These are phyloP conservation scores for Phoenix dactylifera DNA, from an alignment of 176 grass and related monocot species.

Conservation along the genomic window DNA sequence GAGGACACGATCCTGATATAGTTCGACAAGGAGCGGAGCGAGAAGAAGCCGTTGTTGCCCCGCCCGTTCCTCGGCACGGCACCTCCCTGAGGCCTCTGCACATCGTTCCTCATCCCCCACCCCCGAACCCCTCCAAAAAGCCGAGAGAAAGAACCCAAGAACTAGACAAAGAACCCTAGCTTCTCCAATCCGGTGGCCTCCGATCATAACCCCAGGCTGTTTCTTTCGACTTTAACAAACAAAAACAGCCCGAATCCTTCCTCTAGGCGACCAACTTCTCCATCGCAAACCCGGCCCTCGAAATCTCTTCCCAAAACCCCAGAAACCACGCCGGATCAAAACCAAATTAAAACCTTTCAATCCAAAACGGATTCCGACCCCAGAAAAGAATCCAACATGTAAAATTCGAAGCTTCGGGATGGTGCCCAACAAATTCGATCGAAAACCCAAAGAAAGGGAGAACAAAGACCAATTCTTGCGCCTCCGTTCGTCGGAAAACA, in stretches of 20 bases:
- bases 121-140: background rate
- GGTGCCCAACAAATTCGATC: background rate
- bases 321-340: background rate
- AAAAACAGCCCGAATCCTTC: conserved; percentile 20
- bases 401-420: background rate
- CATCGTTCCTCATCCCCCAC: conserved; percentile 60
- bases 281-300: background rate
- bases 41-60: conserved; percentile 43
- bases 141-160: background rate
- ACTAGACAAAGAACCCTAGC: background rate
- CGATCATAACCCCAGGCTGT: conserved; percentile 11
- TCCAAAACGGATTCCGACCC: too few relatives aligned
- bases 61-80: conserved; percentile 5
- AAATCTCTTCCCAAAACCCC: background rate
- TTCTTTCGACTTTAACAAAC: conserved; percentile 3
- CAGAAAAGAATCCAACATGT: background rate
- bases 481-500: background rate
- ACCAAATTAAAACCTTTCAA: background rate
- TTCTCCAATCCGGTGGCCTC: background rate
- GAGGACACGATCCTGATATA: conserved; percentile 90
- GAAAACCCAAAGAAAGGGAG: background rate
- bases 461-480: too few relatives aligned
- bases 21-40: conserved; percentile 53
- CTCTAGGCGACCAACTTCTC: conserved; percentile 1
- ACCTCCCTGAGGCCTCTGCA: conserved; percentile 33